Evolutionary conservation across 2,329 filamentous ascomycete species (phyloP).

Genomic region (Botrytis byssoidea): DNA sequence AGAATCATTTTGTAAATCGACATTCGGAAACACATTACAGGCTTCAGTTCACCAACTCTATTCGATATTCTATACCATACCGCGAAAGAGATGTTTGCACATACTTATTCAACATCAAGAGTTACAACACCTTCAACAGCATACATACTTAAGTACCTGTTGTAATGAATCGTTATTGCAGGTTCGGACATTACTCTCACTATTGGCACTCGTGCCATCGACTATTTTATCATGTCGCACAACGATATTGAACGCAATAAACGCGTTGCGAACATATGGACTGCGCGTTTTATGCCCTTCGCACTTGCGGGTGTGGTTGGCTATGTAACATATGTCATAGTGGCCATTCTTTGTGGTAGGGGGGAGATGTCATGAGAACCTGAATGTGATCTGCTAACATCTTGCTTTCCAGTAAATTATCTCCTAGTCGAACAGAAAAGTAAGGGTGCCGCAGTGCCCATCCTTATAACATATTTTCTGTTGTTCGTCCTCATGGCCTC

Average conservation of each 20-base stretch:
- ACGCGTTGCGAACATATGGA: conserved; percentile 34
- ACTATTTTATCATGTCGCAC: conserved; percentile 8
- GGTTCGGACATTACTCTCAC: not conserved
- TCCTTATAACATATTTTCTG: conserved; percentile 72
- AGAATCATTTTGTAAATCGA: conserved; percentile 3
- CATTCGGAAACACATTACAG: not conserved
- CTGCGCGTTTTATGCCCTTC: conserved; percentile 58
- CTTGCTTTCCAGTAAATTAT: conserved; percentile 60
- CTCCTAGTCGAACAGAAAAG: conserved; percentile 53
- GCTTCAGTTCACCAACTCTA: not conserved
- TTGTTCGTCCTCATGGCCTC: conserved; percentile 64
- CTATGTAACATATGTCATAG: conserved; percentile 70
- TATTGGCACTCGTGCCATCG: conserved; percentile 10
- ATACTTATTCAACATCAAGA: not conserved
- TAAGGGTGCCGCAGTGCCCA: conserved; percentile 59
- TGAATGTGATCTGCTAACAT: conserved; percentile 20
- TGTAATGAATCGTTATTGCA: conserved; percentile 20
- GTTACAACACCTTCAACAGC: not conserved
- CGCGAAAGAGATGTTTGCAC: conserved; percentile 1
- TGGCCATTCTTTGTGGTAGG: conserved; percentile 67
- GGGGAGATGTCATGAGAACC: conserved; percentile 25
- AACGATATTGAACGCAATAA: conserved; percentile 21
- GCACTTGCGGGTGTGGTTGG: conserved; percentile 63
- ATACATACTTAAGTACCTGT: not conserved
- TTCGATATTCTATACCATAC: not conserved